These are phyloP conservation scores for Calocera viscosa DNA, from an alignment of 768 basidiomycete species.

Conservation along the genomic window DNA sequence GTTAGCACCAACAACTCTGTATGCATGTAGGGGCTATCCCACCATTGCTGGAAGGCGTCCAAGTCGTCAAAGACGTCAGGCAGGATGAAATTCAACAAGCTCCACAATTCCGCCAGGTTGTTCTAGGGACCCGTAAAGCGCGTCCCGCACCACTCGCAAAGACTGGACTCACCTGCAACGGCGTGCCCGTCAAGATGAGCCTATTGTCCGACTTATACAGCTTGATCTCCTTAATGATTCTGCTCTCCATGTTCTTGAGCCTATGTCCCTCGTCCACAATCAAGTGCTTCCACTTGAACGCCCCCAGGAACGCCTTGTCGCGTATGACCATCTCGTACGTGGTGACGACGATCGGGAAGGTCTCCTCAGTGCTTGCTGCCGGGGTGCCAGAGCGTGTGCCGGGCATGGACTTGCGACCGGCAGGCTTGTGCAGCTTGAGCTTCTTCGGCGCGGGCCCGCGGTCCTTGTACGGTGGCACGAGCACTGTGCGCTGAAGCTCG, in stretches of 20 bases:
- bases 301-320: constrained; percentile 51
- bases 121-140: constrained; percentile 42
- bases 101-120: constrained; percentile 90
- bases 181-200: constrained; percentile 92
- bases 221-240: constrained; percentile 79
- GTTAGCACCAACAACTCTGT: background rate
- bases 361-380: constrained; percentile 7
- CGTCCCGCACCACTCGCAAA: background rate
- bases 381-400: background rate
- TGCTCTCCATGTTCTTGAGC: constrained; percentile 85
- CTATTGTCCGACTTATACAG: constrained; percentile 70
- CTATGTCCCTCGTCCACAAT: constrained; percentile 95
- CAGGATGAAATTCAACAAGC: constrained; percentile 86
- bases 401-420: constrained; percentile 9
- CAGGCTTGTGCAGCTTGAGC: constrained; percentile 9
- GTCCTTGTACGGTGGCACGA: constrained; percentile 29
- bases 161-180: constrained; percentile 60
- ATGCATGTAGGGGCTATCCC: constrained; percentile 16
- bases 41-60: constrained; percentile 85
- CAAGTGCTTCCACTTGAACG: constrained; percentile 77
- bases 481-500: constrained; percentile 53
- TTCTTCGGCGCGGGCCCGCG: constrained; percentile 20
- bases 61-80: constrained; percentile 88
- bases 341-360: constrained; percentile 40
- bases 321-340: constrained; percentile 90